Base-by-base conservation (phyloP, 306 rosid species). In the Sicyos baderoa region DNA sequence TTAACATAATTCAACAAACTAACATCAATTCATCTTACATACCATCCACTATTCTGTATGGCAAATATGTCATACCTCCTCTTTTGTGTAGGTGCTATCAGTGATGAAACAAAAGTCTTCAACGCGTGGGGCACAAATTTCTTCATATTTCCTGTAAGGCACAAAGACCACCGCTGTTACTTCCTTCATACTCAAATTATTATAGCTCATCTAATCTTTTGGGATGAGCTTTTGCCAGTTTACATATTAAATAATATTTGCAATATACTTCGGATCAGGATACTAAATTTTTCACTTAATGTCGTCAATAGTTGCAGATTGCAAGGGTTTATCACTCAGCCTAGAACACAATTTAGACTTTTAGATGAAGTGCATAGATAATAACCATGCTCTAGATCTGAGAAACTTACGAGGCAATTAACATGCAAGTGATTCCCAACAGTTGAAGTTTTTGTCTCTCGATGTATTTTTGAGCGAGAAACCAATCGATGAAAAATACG, bases 371-470 rank as follows among this genome's bases (percentile, higher is more conserved):
- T 60, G 51, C 55, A 68, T 66, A 67, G 68, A 48, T 70, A 66
- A 48, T 70, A 66, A 75, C 42, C 40, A 62, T 76, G 68, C 32
- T 17, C 40, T 48, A 44, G 71, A 71, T 79, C 44, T 21, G 78
- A 47, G 71, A 54, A 64, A 78, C 95, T 90, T 86, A 94, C 97
- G 99, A 94, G 67, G 96, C 86, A 72, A 94, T 85, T 56, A 90
- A 78, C 97, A 94, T 85, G 86, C 99, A 94, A 59, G 96, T 88
- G 86, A 90, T 85, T 74, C 99, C 99, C 53, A 94, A 80, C 76
- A 94, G 86, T 81, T 94, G 97, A 81, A 94, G 95, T 74, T 72
- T 77, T 14, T 79, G 88, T 74, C 91, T 86, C 77, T 86, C 89
- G 8, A 88, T 83, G 79, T 79, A 79, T 72, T 76, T 88, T 81